phyloP scores from a whole-genome alignment of 768 basidiomycete genomes.

The Suillus plorans region DNA sequence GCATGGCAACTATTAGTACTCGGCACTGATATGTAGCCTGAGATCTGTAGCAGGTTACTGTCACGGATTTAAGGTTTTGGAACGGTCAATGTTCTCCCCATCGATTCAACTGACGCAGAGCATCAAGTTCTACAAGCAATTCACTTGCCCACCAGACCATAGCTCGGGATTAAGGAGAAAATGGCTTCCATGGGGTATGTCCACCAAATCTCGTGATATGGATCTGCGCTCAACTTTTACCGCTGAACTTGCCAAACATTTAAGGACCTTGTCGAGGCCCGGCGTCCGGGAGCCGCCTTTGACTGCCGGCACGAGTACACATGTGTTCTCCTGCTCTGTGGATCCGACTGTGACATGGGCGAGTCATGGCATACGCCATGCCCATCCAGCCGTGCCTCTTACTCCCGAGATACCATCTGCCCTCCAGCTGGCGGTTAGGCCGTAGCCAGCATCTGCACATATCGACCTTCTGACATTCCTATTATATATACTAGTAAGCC shows the following conservation, averaged over 20 bases:
- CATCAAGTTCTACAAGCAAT: too few species aligned
- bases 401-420: not conserved
- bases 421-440: not conserved
- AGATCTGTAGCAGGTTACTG: not conserved
- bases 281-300: not conserved
- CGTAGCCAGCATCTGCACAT: not conserved
- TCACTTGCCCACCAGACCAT: not conserved
- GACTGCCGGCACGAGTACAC: not conserved
- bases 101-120: not conserved
- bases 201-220: not conserved
- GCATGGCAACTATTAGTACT: not conserved
- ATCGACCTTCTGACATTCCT: not conserved
- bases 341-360: not conserved
- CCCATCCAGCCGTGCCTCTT: not conserved
- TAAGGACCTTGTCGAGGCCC: too few species aligned
- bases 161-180: not conserved
- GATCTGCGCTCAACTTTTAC: not conserved
- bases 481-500: not conserved
- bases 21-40: not conserved
- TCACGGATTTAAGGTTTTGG: not conserved
- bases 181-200: not conserved
- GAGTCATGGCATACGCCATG: not conserved
- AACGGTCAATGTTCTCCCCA: not conserved
- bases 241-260: not conserved
- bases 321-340: not conserved